phyloP scores from a whole-genome alignment of 2,329 filamentous ascomycete species.

The Arthroderma sp. region DNA sequence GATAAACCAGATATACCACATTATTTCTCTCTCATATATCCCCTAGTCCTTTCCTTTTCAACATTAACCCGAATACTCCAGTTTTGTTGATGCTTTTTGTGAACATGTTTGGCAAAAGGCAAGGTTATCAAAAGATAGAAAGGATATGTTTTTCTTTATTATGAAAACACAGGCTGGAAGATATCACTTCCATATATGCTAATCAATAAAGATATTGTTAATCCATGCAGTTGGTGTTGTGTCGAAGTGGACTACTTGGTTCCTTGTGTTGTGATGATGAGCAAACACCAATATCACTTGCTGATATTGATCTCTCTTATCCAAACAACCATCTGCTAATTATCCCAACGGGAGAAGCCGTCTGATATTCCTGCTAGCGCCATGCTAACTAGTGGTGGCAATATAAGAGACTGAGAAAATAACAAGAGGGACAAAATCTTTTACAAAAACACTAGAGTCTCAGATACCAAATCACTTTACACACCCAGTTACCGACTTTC shows the following conservation, averaged over 20 bases:
- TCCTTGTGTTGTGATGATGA: background rate
- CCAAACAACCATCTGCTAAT: background rate
- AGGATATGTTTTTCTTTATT: background rate
- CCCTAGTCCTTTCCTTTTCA: background rate
- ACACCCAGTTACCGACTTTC: background rate
- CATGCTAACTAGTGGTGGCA: background rate
- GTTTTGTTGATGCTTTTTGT: background rate
- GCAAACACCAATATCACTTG: constrained; percentile 1
- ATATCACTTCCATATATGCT: background rate
- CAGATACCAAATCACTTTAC: background rate
- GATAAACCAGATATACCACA: background rate
- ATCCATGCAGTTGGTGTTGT: background rate
- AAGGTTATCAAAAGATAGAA: constrained; percentile 1
- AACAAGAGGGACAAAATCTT: background rate
- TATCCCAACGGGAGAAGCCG: background rate
- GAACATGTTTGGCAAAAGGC: background rate
- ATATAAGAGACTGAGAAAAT: background rate
- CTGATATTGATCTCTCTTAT: background rate
- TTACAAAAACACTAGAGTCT: background rate
- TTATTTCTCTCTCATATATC: too few relatives aligned
- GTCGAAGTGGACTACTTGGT: background rate
- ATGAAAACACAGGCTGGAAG: background rate
- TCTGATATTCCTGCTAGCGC: background rate
- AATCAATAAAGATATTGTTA: background rate
- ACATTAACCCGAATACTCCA: background rate